Evolutionary conservation across 441 rosid genomes (phyloP).

Genomic region (Macaranga tanarius): DNA sequence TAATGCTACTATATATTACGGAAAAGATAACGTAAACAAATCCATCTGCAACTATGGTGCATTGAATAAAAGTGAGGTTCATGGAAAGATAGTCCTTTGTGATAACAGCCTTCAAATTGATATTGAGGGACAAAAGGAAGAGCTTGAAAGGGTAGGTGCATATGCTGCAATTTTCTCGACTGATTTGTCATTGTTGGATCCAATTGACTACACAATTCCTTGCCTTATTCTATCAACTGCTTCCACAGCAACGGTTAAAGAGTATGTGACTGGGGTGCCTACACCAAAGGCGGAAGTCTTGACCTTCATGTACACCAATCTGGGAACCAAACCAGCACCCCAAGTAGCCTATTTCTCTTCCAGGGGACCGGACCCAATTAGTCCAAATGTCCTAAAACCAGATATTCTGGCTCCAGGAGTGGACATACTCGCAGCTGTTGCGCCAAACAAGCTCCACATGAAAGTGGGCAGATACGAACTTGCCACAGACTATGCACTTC

Average conservation of each 20-base stretch:
- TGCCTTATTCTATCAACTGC: constrained; percentile 25
- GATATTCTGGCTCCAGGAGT: constrained; percentile 71
- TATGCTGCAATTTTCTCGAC: constrained; percentile 34
- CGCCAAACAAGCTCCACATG: constrained; percentile 25
- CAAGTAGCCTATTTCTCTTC: constrained; percentile 71
- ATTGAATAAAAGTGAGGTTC: constrained; percentile 30
- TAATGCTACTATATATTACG: constrained; percentile 32
- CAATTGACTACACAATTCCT: constrained; percentile 31
- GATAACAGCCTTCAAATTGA: background rate
- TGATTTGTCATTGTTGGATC: constrained; percentile 18
- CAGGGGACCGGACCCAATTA: constrained; percentile 66
- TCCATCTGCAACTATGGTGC: constrained; percentile 21
- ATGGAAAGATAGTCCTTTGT: constrained; percentile 42
- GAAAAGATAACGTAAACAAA: constrained; percentile 24
- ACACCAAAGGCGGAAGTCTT: constrained; percentile 29
- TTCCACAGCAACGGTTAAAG: constrained; percentile 18
- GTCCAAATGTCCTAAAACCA: constrained; percentile 61
- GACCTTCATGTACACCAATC: constrained; percentile 46
- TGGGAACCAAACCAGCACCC: constrained; percentile 63
- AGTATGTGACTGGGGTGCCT: constrained; percentile 29
- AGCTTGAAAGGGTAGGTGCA: constrained; percentile 36
- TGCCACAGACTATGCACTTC: constrained; percentile 53
- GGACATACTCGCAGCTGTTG: constrained; percentile 50
- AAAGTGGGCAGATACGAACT: constrained; percentile 27
- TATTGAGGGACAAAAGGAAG: constrained; percentile 25